phyloP scores from a whole-genome alignment of 306 rosid species.

The Arachis hypogaea region DNA sequence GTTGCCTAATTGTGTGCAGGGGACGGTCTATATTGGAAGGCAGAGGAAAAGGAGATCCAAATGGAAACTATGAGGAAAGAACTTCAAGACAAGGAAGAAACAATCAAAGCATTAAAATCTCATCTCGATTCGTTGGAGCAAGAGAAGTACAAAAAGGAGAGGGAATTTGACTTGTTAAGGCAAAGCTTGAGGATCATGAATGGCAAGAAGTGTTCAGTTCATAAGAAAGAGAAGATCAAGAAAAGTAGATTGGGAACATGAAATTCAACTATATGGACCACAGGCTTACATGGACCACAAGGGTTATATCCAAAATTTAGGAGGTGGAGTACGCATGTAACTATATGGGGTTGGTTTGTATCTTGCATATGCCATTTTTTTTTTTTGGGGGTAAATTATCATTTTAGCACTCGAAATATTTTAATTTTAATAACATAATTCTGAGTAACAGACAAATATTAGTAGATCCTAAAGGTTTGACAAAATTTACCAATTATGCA shows the following conservation, averaged over 20 bases:
- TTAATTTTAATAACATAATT: too few relatives aligned
- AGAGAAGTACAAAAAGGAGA: slow-evolving; percentile 60
- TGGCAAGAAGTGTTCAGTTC: slow-evolving; percentile 54
- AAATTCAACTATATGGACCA: slow-evolving; percentile 22
- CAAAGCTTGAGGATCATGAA: slow-evolving; percentile 86
- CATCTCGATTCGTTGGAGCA: slow-evolving; percentile 58
- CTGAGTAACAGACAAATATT: too few relatives aligned
- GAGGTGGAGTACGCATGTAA: slow-evolving; percentile 10
- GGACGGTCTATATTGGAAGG: slow-evolving; percentile 73
- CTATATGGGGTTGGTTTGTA: slow-evolving; percentile 30
- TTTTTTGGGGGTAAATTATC: too few relatives aligned
- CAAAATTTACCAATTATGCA: too few relatives aligned
- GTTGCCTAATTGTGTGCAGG: slow-evolving; percentile 41
- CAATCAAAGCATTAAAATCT: slow-evolving; percentile 49
- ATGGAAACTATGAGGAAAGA: slow-evolving; percentile 67
- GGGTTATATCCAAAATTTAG: slow-evolving; percentile 13
- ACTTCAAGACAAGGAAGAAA: slow-evolving; percentile 69
- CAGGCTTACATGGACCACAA: slow-evolving; percentile 3
- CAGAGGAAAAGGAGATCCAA: slow-evolving; percentile 63
- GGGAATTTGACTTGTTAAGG: slow-evolving; percentile 83
- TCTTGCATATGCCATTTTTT: slow-evolving; percentile 3
- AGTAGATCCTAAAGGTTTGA: too few relatives aligned
- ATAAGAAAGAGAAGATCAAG: slow-evolving; percentile 45
- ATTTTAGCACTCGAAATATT: too few relatives aligned
- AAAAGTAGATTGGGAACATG: slow-evolving; percentile 45